Evolutionary conservation across 140 eudicot species (phyloP).

Genomic region (Oenanthe javanica): DNA sequence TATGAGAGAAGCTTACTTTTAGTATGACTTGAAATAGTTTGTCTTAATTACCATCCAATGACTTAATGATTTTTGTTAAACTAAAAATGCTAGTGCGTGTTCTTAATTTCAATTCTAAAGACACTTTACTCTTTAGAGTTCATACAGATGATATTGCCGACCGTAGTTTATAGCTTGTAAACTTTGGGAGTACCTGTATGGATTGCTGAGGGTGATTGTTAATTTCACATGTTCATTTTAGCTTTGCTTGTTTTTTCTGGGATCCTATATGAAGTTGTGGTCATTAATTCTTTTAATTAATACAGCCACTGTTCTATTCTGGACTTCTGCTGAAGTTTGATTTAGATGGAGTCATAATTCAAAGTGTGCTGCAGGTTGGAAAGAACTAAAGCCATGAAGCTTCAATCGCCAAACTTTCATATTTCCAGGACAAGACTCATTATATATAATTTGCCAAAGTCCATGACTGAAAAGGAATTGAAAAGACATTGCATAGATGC

Average conservation of each 20-base stretch:
- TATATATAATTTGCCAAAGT: slow-evolving; percentile 83
- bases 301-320: neutral
- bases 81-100: neutral
- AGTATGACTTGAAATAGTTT: neutral
- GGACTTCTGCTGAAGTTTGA: neutral
- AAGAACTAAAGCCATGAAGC: slow-evolving; percentile 62
- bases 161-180: neutral
- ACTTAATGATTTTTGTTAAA: neutral
- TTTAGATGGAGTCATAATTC: neutral
- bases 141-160: too few relatives aligned
- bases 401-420: slow-evolving; percentile 84
- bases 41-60: neutral
- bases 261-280: neutral
- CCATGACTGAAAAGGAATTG: slow-evolving; percentile 61
- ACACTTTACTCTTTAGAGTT: neutral
- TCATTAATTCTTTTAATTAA: neutral
- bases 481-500: slow-evolving; percentile 65
- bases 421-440: slow-evolving; percentile 89
- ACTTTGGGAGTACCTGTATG: neutral
- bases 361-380: slow-evolving; percentile 58
- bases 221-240: neutral
- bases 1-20: neutral
- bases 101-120: neutral
- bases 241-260: neutral
- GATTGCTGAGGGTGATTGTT: neutral